Conservation (phyloP, 768 basidiomycete species). For the Amanita inopinata region DNA sequence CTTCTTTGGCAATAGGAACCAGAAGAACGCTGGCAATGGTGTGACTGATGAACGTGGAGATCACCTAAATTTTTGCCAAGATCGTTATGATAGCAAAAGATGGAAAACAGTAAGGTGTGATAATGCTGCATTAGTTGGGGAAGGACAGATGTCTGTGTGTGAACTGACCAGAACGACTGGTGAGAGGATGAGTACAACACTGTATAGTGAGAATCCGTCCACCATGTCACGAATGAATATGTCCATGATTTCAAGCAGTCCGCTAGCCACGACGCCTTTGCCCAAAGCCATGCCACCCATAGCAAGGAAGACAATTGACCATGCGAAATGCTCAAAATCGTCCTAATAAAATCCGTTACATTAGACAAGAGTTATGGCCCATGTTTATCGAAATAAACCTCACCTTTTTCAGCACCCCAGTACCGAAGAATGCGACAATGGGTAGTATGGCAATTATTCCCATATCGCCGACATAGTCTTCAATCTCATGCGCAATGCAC, state of each 20-base stretch:
- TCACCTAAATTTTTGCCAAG: constrained; percentile 36
- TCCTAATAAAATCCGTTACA: constrained; percentile 38
- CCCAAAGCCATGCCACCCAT: constrained; percentile 98
- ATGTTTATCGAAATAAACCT: not conserved
- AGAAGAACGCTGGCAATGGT: constrained; percentile 94
- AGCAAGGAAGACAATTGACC: constrained; percentile 92
- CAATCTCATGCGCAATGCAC: constrained; percentile 78
- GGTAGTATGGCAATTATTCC: constrained; percentile 94
- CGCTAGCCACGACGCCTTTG: constrained; percentile 85
- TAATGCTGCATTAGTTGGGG: constrained; percentile 15
- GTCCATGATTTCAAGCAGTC: constrained; percentile 76
- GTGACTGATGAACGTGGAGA: constrained; percentile 96
- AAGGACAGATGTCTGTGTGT: not conserved
- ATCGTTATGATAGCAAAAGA: too few species aligned
- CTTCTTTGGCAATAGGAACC: constrained; percentile 92
- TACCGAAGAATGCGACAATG: constrained; percentile 87
- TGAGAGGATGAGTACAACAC: constrained; percentile 63
- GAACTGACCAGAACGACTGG: constrained; percentile 55
- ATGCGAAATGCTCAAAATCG: constrained; percentile 90
- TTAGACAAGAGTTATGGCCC: constrained; percentile 3
- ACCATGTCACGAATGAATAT: constrained; percentile 47
- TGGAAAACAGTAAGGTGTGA: constrained; percentile 33
- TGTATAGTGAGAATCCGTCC: constrained; percentile 51
- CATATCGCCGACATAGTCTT: constrained; percentile 85
- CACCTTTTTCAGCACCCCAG: constrained; percentile 90